These are phyloP conservation scores for Coniophora puteana DNA, from an alignment of 1,284 basidiomycete species.

Conservation along the genomic window DNA sequence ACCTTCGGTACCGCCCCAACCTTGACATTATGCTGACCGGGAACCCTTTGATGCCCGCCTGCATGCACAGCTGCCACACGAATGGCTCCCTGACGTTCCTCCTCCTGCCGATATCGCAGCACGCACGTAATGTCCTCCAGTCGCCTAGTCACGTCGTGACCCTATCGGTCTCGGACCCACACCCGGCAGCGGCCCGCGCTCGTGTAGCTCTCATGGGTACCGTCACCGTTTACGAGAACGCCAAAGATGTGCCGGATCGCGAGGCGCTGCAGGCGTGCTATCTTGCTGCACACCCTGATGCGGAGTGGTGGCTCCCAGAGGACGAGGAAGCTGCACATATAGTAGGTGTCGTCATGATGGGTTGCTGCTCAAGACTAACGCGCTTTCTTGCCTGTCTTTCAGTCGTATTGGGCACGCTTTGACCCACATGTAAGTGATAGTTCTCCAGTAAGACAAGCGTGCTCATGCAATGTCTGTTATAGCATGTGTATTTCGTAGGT, in stretches of 20 bases:
- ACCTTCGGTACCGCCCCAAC: no score
- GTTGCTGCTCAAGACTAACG: not conserved
- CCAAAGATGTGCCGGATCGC: slow-evolving; percentile 28
- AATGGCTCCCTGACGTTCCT: slow-evolving; percentile 61
- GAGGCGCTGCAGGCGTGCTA: slow-evolving; percentile 39
- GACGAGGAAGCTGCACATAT: slow-evolving; percentile 42
- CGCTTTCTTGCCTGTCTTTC: not conserved
- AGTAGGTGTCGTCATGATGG: slow-evolving; percentile 25
- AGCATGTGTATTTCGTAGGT: slow-evolving; percentile 63
- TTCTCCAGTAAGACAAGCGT: slow-evolving; percentile 8
- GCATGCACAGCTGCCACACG: slow-evolving; percentile 44
- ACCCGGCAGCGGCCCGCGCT: slow-evolving; percentile 38
- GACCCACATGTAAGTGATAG: slow-evolving; percentile 42
- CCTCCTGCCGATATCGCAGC: slow-evolving; percentile 60
- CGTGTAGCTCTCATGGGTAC: slow-evolving; percentile 58
- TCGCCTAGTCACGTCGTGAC: slow-evolving; percentile 43
- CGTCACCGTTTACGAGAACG: slow-evolving; percentile 38
- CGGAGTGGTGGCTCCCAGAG: slow-evolving; percentile 47
- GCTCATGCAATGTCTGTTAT: slow-evolving; percentile 5
- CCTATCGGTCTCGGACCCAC: slow-evolving; percentile 46
- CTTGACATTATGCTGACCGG: not conserved
- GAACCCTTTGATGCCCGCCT: no score
- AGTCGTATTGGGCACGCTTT: slow-evolving; percentile 55
- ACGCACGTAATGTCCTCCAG: slow-evolving; percentile 52
- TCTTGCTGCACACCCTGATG: slow-evolving; percentile 45